phyloP scores from a whole-genome alignment of 805 yeast species.

The Nakazawaea holstii region DNA sequence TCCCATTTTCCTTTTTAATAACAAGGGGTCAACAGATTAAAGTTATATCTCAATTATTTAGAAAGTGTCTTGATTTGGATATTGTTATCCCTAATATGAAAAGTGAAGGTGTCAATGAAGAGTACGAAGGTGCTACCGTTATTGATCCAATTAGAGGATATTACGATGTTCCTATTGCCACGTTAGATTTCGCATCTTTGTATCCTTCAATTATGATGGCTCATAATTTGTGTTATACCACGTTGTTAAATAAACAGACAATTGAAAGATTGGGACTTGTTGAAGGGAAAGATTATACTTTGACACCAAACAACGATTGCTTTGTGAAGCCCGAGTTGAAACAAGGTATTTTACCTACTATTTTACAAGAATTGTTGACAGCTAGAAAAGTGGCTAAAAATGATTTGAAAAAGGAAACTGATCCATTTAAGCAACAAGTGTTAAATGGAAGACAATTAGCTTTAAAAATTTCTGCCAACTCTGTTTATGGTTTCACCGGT shows the following conservation, averaged over 20 bases:
- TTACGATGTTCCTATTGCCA: slow-evolving; percentile 95
- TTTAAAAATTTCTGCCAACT: slow-evolving; percentile 92
- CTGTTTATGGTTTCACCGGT: slow-evolving; percentile 98
- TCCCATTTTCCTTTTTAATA: slow-evolving; percentile 85
- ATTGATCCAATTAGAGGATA: slow-evolving; percentile 96
- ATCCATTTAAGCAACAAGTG: slow-evolving; percentile 90
- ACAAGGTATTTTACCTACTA: slow-evolving; percentile 88
- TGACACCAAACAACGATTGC: slow-evolving; percentile 88
- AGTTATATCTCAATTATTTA: slow-evolving; percentile 89
- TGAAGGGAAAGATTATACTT: slow-evolving; percentile 73
- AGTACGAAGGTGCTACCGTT: slow-evolving; percentile 98
- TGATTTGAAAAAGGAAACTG: slow-evolving; percentile 87
- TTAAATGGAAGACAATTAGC: slow-evolving; percentile 97
- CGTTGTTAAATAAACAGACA: slow-evolving; percentile 65
- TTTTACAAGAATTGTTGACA: slow-evolving; percentile 76
- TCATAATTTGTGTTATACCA: slow-evolving; percentile 93
- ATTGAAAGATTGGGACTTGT: slow-evolving; percentile 58
- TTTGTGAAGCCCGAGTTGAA: slow-evolving; percentile 69
- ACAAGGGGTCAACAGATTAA: slow-evolving; percentile 97
- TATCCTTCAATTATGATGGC: slow-evolving; percentile 99
- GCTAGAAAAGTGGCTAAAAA: slow-evolving; percentile 93
- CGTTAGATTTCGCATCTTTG: slow-evolving; percentile 94
- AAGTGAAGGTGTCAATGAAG: slow-evolving; percentile 78
- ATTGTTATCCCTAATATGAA: slow-evolving; percentile 89
- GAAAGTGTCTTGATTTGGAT: slow-evolving; percentile 85